Base-by-base conservation (phyloP, 2,329 filamentous ascomycete genomes). In the Leptographium lundbergii region DNA sequence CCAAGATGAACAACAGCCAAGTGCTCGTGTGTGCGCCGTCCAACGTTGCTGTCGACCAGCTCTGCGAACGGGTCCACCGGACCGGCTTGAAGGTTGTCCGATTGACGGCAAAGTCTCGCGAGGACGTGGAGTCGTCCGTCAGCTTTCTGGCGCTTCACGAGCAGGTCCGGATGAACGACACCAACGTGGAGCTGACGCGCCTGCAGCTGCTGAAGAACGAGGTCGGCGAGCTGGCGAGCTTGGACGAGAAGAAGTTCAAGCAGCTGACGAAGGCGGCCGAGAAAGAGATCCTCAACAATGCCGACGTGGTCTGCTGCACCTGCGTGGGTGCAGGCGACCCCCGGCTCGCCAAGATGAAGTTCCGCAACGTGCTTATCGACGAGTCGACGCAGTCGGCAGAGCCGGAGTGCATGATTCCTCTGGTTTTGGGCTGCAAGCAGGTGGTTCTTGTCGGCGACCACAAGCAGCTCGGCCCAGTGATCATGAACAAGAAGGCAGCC, bases 401-500 rank as follows among this genome's bases (percentile, higher is more conserved):
- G 71, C 94, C 94, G 0, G 94, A 99, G 72, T 99, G 94, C 72
- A 95, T 99, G 90, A 99, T 99, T 66, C 94, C 94, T 22, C 78
- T 99, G 48, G 92, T 99, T 36, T 80, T 99, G 25, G 94, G 94
- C 56, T 99, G 94, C 78, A 99, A 99, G 76, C 94, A 99, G 72
- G 91, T 96, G 56, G 94, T 99, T n/a, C 81, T 99, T 42, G 94
- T 99, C 50, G 94, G 94, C 69, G 94, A 99, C 69, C 94, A 99
- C 73, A 95, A 97, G 73, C 94, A 99, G 71, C 83, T 99, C 64
- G 94, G 94, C 0, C 94, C 94, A 1, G 94, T 99, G 67, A 97
- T 99, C 70, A 99, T 99, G 92, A 99, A 99, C 80, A 99, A 99
- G 81, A 97, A 97, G 74, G 94, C 94, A 17, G 94, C 94, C 62